Evolutionary conservation across 1,284 basidiomycete species (phyloP).

Genomic region (Psilocybe mexicana): DNA sequence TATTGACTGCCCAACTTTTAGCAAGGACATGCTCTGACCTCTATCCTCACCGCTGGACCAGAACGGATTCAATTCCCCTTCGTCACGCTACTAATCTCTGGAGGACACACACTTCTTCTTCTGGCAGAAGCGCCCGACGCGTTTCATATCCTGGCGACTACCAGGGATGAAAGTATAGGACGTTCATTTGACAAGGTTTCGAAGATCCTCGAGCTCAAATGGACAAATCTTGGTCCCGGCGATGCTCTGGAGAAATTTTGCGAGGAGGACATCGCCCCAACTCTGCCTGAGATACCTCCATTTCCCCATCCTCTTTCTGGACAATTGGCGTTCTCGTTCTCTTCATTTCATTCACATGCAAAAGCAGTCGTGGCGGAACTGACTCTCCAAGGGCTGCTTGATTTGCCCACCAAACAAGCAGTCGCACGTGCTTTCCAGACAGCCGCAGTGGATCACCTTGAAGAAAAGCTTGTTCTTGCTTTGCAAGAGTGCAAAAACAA

Average conservation of each 20-base stretch:
- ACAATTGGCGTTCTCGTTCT: constrained; percentile 73
- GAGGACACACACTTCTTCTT: constrained; percentile 88
- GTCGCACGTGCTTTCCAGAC: constrained; percentile 75
- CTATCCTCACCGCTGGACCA: constrained; percentile 65
- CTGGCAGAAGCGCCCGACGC: constrained; percentile 60
- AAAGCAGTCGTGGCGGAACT: constrained; percentile 49
- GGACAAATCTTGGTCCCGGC: constrained; percentile 65
- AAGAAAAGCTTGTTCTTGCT: constrained; percentile 69
- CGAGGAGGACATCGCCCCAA: constrained; percentile 29
- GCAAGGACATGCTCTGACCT: constrained; percentile 94
- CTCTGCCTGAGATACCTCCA: constrained; percentile 36
- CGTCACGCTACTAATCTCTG: constrained; percentile 84
- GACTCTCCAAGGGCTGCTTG: constrained; percentile 36
- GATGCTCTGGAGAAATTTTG: constrained; percentile 78
- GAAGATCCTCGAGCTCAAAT: constrained; percentile 64
- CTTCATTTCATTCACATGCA: constrained; percentile 69
- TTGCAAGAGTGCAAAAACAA: constrained; percentile 48
- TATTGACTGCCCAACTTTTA: constrained; percentile 31
- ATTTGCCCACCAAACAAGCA: constrained; percentile 36
- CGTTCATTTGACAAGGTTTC: constrained; percentile 82
- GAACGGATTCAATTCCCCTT: constrained; percentile 78
- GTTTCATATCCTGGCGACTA: constrained; percentile 77
- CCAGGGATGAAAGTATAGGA: constrained; percentile 78
- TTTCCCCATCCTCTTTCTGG: constrained; percentile 58
- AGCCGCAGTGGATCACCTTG: constrained; percentile 72